phyloP scores from a whole-genome alignment of 306 rosid genomes.

The Cicer yamashitae region DNA sequence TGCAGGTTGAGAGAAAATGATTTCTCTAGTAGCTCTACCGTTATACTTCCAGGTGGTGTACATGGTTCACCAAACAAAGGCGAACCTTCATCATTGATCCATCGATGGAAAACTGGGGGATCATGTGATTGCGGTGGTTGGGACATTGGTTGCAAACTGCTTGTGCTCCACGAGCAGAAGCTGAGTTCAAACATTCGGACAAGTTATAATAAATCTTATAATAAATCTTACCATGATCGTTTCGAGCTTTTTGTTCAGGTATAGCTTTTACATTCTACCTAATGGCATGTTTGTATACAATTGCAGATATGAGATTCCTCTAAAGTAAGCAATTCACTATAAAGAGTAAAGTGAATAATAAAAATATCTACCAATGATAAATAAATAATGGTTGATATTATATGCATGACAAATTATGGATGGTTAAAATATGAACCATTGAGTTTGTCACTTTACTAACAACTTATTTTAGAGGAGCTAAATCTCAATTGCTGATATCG shows the following conservation, averaged over 20 bases:
- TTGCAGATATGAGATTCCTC: no score
- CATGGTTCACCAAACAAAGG: conserved; percentile 87
- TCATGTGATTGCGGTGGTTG: conserved; percentile 96
- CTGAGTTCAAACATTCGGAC: conserved; percentile 37
- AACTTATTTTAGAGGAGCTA: no score
- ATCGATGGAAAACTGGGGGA: conserved; percentile 83
- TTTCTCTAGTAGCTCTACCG: conserved; percentile 44
- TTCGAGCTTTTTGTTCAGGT: conserved; percentile 77
- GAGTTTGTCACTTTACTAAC: no score
- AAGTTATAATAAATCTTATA: no score
- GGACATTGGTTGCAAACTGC: conserved; percentile 92
- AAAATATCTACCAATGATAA: no score
- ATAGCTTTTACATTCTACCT: conserved; percentile 38
- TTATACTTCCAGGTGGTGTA: conserved; percentile 76
- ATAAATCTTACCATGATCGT: conserved; percentile 42
- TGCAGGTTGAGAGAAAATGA: conserved; percentile 50
- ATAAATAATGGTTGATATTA: no score
- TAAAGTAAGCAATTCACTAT: no score
- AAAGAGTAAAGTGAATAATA: no score
- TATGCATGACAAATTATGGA: no score
- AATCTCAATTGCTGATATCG: neutral
- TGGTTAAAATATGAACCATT: no score
- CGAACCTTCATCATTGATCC: conserved; percentile 72
- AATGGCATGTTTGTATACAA: conserved; percentile 14
- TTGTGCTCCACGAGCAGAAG: conserved; percentile 63